Conservation (phyloP, 2,329 filamentous ascomycete species). For the Rhynchosporium graminicola region DNA sequence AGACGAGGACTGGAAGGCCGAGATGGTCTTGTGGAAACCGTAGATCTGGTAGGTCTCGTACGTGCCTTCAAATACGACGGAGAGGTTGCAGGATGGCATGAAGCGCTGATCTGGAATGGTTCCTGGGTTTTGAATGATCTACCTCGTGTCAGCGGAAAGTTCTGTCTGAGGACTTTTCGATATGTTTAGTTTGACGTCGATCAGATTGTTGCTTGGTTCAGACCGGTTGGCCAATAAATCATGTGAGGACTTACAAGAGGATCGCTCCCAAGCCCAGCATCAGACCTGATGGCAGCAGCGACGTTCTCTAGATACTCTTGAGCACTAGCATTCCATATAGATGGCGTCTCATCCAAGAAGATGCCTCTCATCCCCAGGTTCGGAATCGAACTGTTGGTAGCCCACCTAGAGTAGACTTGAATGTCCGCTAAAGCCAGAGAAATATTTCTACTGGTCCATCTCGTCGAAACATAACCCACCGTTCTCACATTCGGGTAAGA, state of each 20-base stretch:
- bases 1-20: conserved; percentile 31
- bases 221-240: not conserved
- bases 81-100: conserved; percentile 43
- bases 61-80: conserved; percentile 46
- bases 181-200: not conserved
- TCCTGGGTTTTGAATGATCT: conserved; percentile 49
- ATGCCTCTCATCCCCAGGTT: conserved; percentile 47
- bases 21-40: conserved; percentile 40
- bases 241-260: conserved; percentile 41
- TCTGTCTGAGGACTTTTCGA: not conserved
- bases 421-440: conserved; percentile 44
- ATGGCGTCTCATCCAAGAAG: conserved; percentile 50
- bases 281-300: conserved; percentile 39
- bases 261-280: conserved; percentile 41
- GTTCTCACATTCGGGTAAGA: conserved; percentile 43
- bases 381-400: conserved; percentile 40
- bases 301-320: conserved; percentile 42
- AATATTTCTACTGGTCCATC: conserved; percentile 39
- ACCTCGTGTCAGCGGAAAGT: not conserved
- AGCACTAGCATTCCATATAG: conserved; percentile 40
- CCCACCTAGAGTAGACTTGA: conserved; percentile 47
- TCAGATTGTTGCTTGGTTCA: not conserved
- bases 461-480: conserved; percentile 46
- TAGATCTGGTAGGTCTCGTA: conserved; percentile 44
- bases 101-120: conserved; percentile 45